Evolutionary conservation across 2,329 filamentous ascomycete genomes (phyloP).

Genomic region (Calonectria crousiana): DNA sequence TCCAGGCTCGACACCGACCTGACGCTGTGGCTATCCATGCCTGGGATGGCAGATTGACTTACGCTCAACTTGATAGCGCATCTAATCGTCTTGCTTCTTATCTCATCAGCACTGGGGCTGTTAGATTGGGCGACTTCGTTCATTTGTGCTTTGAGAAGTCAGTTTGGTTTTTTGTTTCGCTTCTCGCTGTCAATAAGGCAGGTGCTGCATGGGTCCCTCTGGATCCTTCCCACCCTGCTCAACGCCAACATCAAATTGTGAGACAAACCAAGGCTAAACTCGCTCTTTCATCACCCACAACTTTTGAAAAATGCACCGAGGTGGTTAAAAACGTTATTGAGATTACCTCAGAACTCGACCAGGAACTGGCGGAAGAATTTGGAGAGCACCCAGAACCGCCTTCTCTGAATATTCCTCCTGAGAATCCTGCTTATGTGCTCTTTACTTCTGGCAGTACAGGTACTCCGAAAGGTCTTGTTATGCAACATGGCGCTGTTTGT

Average conservation of each 20-base stretch:
- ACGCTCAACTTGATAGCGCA: neutral
- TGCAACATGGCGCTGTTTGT: neutral
- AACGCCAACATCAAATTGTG: conserved; percentile 1
- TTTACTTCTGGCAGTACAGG: neutral
- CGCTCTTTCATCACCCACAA: neutral
- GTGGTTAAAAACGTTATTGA: neutral
- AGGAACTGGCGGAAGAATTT: neutral
- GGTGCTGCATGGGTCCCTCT: neutral
- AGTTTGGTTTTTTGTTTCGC: conserved; percentile 3
- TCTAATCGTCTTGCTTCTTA: neutral
- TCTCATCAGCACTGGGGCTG: neutral
- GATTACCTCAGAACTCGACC: neutral
- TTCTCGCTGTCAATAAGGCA: neutral
- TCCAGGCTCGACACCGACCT: neutral
- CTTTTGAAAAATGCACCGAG: neutral
- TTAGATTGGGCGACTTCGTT: neutral
- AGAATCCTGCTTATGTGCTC: neutral
- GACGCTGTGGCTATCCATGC: neutral
- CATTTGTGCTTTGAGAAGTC: neutral
- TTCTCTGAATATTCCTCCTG: neutral
- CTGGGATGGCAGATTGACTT: neutral
- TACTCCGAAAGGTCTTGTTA: neutral
- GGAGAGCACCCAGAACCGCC: neutral
- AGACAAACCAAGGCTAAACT: neutral
- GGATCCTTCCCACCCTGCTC: neutral